phyloP scores from a whole-genome alignment of 1,284 basidiomycete genomes.

The Trichosporon sp. region DNA sequence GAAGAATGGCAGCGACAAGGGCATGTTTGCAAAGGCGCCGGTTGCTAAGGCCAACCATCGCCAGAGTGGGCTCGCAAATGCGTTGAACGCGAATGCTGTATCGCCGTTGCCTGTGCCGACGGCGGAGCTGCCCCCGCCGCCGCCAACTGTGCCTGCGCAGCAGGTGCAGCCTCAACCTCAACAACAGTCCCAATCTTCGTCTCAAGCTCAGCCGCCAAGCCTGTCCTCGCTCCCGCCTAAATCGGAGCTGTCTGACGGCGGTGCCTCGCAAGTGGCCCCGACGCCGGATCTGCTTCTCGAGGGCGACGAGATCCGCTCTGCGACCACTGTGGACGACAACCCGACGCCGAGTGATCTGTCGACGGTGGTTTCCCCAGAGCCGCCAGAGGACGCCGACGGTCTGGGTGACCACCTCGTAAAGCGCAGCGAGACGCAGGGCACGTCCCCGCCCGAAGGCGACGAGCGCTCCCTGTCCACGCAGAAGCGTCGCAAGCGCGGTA shows the following conservation, averaged over 20 bases:
- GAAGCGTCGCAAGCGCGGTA: slow-evolving; percentile 47
- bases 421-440: background rate
- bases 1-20: slow-evolving; percentile 25
- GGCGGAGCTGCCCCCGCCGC: background rate
- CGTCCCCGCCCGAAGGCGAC: slow-evolving; percentile 18
- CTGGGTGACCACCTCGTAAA: slow-evolving; percentile 3
- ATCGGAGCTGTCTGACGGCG: slow-evolving; percentile 9
- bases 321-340: slow-evolving; percentile 38
- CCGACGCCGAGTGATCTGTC: slow-evolving; percentile 35
- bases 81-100: slow-evolving; percentile 17
- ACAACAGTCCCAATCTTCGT: background rate
- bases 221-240: slow-evolving; percentile 12
- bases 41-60: slow-evolving; percentile 21
- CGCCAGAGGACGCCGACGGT: slow-evolving; percentile 13
- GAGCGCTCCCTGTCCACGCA: slow-evolving; percentile 35
- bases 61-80: slow-evolving; percentile 32
- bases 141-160: background rate
- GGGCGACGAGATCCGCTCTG: slow-evolving; percentile 19
- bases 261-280: slow-evolving; percentile 5
- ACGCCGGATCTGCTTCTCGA: slow-evolving; percentile 14
- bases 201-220: background rate
- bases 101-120: background rate
- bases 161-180: background rate
- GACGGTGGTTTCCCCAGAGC: slow-evolving; percentile 29
- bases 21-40: slow-evolving; percentile 40